These are phyloP conservation scores for Sordariomycetes sp. DNA, from an alignment of 2,329 filamentous ascomycete genomes.

Conservation along the genomic window DNA sequence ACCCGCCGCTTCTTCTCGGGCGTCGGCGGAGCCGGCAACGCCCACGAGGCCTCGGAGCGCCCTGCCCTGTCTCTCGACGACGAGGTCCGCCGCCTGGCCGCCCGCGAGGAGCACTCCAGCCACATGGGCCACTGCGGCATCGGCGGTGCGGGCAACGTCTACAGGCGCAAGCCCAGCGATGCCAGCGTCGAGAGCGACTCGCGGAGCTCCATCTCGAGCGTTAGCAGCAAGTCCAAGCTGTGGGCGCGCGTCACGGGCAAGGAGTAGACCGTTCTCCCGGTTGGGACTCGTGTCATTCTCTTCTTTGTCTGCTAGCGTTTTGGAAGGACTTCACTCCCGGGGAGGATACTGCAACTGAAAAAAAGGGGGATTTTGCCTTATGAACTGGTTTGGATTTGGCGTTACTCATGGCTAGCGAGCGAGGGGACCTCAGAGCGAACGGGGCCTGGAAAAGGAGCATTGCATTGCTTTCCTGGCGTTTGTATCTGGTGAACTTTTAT, in stretches of 20 bases:
- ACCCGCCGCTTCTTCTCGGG: slow-evolving; percentile 52
- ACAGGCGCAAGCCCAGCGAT: slow-evolving; percentile 33
- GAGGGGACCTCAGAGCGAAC: slow-evolving; percentile 22
- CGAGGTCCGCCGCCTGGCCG: slow-evolving; percentile 31
- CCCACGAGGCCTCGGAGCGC: slow-evolving; percentile 33
- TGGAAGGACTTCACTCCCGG: no score
- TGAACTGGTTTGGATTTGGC: slow-evolving; percentile 8
- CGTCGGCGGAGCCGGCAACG: slow-evolving; percentile 59
- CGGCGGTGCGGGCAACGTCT: slow-evolving; percentile 56
- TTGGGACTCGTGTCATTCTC: no score
- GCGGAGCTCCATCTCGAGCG: slow-evolving; percentile 27
- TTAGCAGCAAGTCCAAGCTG: slow-evolving; percentile 20
- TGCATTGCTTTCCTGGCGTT: slow-evolving; percentile 17
- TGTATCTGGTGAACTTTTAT: slow-evolving; percentile 31
- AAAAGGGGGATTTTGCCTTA: slow-evolving; percentile 3
- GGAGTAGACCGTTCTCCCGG: neutral
- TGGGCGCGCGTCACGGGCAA: slow-evolving; percentile 13
- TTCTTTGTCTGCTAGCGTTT: no score
- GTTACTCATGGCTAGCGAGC: slow-evolving; percentile 10
- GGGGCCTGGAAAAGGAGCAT: slow-evolving; percentile 7
- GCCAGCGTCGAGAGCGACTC: slow-evolving; percentile 8
- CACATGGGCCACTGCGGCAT: slow-evolving; percentile 53
- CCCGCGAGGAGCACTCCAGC: slow-evolving; percentile 21
- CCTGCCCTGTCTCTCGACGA: slow-evolving; percentile 43
- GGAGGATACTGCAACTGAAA: slow-evolving; percentile 1